Evolutionary conservation across 495 filamentous ascomycete species (phyloP).

Genomic region (Daldinia childiae): DNA sequence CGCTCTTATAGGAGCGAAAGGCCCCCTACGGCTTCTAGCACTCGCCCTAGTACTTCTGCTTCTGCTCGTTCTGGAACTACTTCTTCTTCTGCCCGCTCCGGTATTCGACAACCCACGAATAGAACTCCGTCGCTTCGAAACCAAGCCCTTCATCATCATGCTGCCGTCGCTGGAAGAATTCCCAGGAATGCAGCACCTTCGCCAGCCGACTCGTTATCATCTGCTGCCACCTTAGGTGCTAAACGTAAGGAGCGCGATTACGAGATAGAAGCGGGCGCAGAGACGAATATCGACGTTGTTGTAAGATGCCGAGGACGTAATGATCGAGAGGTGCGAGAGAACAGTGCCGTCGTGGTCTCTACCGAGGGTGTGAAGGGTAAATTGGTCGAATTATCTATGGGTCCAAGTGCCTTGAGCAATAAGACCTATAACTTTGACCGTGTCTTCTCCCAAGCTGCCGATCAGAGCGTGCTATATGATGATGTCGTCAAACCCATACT

Average conservation of each 20-base stretch:
- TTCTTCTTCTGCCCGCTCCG: slow-evolving; percentile 32
- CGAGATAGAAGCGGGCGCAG: slow-evolving; percentile 74
- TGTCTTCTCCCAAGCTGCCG: slow-evolving; percentile 94
- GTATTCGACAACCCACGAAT: slow-evolving; percentile 46
- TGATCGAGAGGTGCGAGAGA: slow-evolving; percentile 90
- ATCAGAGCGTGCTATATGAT: slow-evolving; percentile 91
- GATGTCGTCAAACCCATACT: slow-evolving; percentile 92
- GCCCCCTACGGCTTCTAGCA: slow-evolving; percentile 37
- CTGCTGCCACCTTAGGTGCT: slow-evolving; percentile 61
- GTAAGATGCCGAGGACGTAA: slow-evolving; percentile 93
- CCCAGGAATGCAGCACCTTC: slow-evolving; percentile 63
- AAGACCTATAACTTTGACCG: slow-evolving; percentile 97
- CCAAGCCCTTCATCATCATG: slow-evolving; percentile 33
- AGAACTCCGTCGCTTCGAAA: slow-evolving; percentile 40
- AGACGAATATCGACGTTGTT: slow-evolving; percentile 97
- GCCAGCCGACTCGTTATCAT: slow-evolving; percentile 70
- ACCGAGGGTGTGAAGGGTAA: slow-evolving; percentile 89
- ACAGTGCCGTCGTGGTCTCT: slow-evolving; percentile 87
- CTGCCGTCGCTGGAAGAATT: slow-evolving; percentile 46
- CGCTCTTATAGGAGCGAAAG: slow-evolving; percentile 46
- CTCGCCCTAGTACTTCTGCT: slow-evolving; percentile 30
- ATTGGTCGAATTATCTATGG: slow-evolving; percentile 87
- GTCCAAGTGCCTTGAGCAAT: slow-evolving; percentile 88
- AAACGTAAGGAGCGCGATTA: slow-evolving; percentile 88
- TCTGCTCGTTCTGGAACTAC: slow-evolving; percentile 32